Evolutionary conservation across 176 grass and related monocot species (phyloP).

Genomic region (Metroxylon sagu): DNA sequence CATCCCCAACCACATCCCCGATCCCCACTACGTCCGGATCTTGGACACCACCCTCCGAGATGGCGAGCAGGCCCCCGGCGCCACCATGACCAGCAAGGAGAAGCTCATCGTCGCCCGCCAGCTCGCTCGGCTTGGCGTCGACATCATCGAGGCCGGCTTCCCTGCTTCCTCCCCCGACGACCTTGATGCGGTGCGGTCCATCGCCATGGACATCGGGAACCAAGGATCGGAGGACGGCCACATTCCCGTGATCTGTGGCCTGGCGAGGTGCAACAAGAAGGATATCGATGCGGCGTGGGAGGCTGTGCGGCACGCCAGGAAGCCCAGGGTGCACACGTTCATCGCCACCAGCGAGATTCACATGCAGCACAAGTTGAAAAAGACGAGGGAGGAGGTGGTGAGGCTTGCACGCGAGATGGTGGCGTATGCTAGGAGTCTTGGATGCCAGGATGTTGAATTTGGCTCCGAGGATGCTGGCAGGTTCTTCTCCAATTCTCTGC

Average conservation of each 20-base stretch:
- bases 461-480: slow-evolving; percentile 90
- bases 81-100: slow-evolving; percentile 80
- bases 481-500: slow-evolving; percentile 19
- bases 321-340: slow-evolving; percentile 72
- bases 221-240: slow-evolving; percentile 38
- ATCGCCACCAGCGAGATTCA: slow-evolving; percentile 81
- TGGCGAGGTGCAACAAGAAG: slow-evolving; percentile 61
- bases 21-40: slow-evolving; percentile 76
- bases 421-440: slow-evolving; percentile 68
- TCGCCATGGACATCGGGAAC: slow-evolving; percentile 81
- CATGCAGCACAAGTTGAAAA: slow-evolving; percentile 22
- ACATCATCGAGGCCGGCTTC: slow-evolving; percentile 90
- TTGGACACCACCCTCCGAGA: slow-evolving; percentile 94
- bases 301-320: slow-evolving; percentile 59
- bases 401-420: slow-evolving; percentile 25
- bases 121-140: slow-evolving; percentile 72
- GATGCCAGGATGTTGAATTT: slow-evolving; percentile 79
- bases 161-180: slow-evolving; percentile 83
- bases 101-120: slow-evolving; percentile 76
- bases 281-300: slow-evolving; percentile 91
- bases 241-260: slow-evolving; percentile 73
- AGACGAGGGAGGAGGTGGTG: slow-evolving; percentile 27
- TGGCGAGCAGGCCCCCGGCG: slow-evolving; percentile 85
- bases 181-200: slow-evolving; percentile 84
- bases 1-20: slow-evolving; percentile 42